Evolutionary conservation across 2,329 filamentous ascomycete species (phyloP).

Genomic region (Metarhizium anisopliae): DNA sequence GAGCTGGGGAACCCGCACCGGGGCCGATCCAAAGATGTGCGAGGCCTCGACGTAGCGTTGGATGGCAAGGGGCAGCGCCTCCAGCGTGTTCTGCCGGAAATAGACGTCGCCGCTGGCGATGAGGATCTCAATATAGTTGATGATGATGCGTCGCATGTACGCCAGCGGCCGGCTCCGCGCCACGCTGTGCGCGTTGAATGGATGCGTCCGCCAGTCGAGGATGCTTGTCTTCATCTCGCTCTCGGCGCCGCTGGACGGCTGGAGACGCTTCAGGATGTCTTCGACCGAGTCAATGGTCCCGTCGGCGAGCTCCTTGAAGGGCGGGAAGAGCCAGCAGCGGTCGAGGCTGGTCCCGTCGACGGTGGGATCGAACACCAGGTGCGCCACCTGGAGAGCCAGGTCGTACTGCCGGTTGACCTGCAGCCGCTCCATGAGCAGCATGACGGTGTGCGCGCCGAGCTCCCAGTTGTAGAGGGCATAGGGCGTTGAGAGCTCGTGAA

Average conservation of each 20-base stretch:
- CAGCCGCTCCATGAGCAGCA: background rate
- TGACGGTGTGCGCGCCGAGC: background rate
- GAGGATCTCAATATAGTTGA: background rate
- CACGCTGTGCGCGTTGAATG: background rate
- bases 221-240: background rate
- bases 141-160: background rate
- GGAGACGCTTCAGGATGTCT: background rate
- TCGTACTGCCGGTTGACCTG: background rate
- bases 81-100: conserved; percentile 7
- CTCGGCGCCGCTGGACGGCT: background rate
- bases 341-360: background rate
- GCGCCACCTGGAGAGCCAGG: background rate
- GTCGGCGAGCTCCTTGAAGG: background rate
- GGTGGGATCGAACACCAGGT: background rate
- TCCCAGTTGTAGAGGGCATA: background rate
- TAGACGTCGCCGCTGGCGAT: conserved; percentile 5
- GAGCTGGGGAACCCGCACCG: background rate
- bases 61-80: conserved; percentile 7
- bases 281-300: background rate
- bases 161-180: background rate
- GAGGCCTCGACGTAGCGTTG: conserved; percentile 8
- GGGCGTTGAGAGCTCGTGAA: background rate
- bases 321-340: background rate
- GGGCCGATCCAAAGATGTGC: conserved; percentile 7
- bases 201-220: background rate